Base-by-base conservation (phyloP, 177 flowering plant species). In the Vitis hybrid region DNA sequence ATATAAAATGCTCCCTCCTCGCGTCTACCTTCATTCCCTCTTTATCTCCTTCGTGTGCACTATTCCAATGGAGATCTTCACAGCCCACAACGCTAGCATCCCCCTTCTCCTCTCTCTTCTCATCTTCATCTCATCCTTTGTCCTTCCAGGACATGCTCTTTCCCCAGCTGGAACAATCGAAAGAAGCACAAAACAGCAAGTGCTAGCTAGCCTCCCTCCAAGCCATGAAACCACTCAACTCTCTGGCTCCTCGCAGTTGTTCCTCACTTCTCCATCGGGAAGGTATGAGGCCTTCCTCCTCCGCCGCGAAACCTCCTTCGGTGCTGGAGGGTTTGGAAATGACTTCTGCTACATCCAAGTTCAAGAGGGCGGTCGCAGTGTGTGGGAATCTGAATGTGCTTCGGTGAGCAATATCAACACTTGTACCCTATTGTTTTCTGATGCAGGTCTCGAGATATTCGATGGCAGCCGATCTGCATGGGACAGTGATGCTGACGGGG, bases 301-400 rank as follows among this genome's bases (percentile, higher is more conserved):
- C 9, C 80, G 73, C 9, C 80, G 73, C 1, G 77, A 74, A 61
- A 78, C 84, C 2, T 9, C 74, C 10, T 35, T 73, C 21, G 83
- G 81, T 11, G 81, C 84, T 0, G 82, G 85, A 8, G 83, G 83
- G 10, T 80, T 74, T n/a, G 82, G 82, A 9, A 64, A 70, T 12
- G 83, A 82, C 52, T 84, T 81, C 71, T 84, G 87, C 32, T 80
- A 82, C 73, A 65, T 84, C 51, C 84, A 84, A 71, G 76, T 82
- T 2, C 79, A 76, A 66, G 77, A 76, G 18, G 35, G 66, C 0
- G 83, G 84, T 9, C 59, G 48, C 49, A 75, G 71, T 30, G 71
- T 78, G 13, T 81, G 87, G 87, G 83, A 84, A 61, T 84, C 85
- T 0, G 85, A 84, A 60, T 84, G 87, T 61, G 66, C 82, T 11